Conservation (phyloP, 2,329 filamentous ascomycete genomes). For the Colletotrichum sojae region DNA sequence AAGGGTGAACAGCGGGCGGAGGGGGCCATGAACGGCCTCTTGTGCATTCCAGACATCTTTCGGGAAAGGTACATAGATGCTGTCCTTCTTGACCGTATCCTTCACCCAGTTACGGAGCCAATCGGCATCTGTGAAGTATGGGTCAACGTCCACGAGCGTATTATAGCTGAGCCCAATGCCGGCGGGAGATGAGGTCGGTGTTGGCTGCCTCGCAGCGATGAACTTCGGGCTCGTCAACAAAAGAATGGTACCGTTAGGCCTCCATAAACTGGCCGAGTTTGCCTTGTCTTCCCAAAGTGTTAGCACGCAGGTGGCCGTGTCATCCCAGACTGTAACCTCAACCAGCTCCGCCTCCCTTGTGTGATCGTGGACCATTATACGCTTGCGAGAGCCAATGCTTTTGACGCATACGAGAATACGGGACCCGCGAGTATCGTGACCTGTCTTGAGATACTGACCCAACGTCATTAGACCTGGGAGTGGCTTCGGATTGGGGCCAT, state of each 20-base stretch:
- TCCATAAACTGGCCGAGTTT: slow-evolving; percentile 59
- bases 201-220: not conserved
- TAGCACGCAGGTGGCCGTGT: slow-evolving; percentile 67
- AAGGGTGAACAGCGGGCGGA: slow-evolving; percentile 56
- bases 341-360: slow-evolving; percentile 53
- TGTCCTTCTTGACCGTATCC: slow-evolving; percentile 62
- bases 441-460: slow-evolving; percentile 66
- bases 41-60: slow-evolving; percentile 55
- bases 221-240: slow-evolving; percentile 62
- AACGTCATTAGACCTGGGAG: slow-evolving; percentile 69
- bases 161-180: slow-evolving; percentile 53
- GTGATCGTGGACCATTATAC: slow-evolving; percentile 50
- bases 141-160: slow-evolving; percentile 70
- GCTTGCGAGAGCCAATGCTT: slow-evolving; percentile 67
- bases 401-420: slow-evolving; percentile 72
- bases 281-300: slow-evolving; percentile 68
- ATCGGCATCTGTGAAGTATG: slow-evolving; percentile 64
- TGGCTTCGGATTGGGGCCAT: slow-evolving; percentile 17
- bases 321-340: slow-evolving; percentile 69
- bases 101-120: slow-evolving; percentile 67
- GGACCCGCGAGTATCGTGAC: slow-evolving; percentile 64
- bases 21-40: slow-evolving; percentile 48
- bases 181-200: slow-evolving; percentile 12
- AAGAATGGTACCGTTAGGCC: slow-evolving; percentile 63
- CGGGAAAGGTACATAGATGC: slow-evolving; percentile 64